Evolutionary conservation across 805 yeast genomes (phyloP).

Genomic region (Nakazawaea laoshanensis): DNA sequence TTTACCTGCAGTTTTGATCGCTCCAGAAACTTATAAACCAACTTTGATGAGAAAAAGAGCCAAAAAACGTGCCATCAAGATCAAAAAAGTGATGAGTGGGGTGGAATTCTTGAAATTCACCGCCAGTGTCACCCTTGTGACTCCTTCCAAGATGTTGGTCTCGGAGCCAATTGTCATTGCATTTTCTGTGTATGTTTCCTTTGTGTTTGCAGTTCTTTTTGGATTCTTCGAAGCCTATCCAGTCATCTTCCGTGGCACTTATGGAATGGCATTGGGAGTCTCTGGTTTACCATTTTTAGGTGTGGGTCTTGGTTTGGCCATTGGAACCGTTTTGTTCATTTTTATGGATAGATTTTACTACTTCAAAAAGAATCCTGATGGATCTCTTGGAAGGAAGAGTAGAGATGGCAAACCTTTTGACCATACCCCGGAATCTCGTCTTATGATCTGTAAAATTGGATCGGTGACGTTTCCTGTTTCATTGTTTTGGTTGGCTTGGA

Average conservation of each 20-base stretch:
- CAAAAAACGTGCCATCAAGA: slow-evolving; percentile 43
- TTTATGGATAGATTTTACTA: slow-evolving; percentile 36
- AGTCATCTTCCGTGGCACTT: slow-evolving; percentile 59
- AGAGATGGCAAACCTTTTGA: slow-evolving; percentile 45
- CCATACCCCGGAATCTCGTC: slow-evolving; percentile 52
- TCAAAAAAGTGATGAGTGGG: slow-evolving; percentile 26
- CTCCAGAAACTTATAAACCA: slow-evolving; percentile 72
- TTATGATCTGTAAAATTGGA: slow-evolving; percentile 58
- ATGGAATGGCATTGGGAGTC: slow-evolving; percentile 48
- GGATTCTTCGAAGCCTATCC: slow-evolving; percentile 80
- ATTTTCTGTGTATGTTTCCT: slow-evolving; percentile 62
- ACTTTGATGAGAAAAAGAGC: slow-evolving; percentile 55
- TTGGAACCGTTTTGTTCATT: slow-evolving; percentile 47
- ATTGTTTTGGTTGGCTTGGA: slow-evolving; percentile 80
- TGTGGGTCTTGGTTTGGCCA: slow-evolving; percentile 58
- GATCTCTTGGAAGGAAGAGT: slow-evolving; percentile 48
- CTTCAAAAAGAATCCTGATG: slow-evolving; percentile 54
- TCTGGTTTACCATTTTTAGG: slow-evolving; percentile 67
- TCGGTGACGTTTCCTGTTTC: slow-evolving; percentile 58
- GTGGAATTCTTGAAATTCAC: slow-evolving; percentile 34
- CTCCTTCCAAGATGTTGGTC: slow-evolving; percentile 61
- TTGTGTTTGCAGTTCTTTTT: slow-evolving; percentile 68
- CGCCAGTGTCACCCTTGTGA: slow-evolving; percentile 41
- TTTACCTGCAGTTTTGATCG: slow-evolving; percentile 32
- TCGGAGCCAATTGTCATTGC: slow-evolving; percentile 70